phyloP scores from a whole-genome alignment of 2,329 filamentous ascomycete genomes.

The Penicillium freii region DNA sequence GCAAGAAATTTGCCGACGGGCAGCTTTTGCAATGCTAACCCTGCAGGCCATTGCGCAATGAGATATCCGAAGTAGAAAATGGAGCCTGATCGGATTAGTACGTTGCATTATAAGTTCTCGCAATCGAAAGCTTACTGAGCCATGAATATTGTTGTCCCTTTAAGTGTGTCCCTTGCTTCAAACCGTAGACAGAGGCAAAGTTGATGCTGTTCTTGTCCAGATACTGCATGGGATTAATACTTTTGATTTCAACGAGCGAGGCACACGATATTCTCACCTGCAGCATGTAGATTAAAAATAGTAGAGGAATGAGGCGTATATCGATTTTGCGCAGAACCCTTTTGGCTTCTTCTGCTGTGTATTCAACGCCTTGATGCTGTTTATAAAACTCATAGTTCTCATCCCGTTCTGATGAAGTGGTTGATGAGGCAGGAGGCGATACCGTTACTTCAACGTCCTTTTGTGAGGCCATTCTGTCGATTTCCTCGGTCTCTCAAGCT shows the following conservation, averaged over 20 bases:
- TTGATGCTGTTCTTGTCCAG: conserved; percentile 59
- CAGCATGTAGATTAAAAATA: conserved; percentile 59
- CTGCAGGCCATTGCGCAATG: conserved; percentile 46
- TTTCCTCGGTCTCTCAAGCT: background rate
- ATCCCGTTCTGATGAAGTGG: conserved; percentile 28
- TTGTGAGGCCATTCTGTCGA: background rate
- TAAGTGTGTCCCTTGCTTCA: conserved; percentile 29
- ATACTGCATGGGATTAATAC: conserved; percentile 18
- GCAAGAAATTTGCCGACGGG: conserved; percentile 49
- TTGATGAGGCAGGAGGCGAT: conserved; percentile 11
- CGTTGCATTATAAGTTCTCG: background rate
- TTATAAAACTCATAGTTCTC: conserved; percentile 42
- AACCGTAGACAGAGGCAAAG: conserved; percentile 33
- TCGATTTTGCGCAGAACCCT: conserved; percentile 57
- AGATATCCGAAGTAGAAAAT: conserved; percentile 55
- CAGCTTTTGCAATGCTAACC: conserved; percentile 46
- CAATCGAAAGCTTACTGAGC: conserved; percentile 18
- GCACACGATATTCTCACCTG: conserved; percentile 46
- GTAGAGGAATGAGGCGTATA: conserved; percentile 53
- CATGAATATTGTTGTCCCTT: conserved; percentile 30
- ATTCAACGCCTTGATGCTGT: conserved; percentile 21
- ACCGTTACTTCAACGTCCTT: conserved; percentile 14
- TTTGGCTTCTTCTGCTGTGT: conserved; percentile 25
- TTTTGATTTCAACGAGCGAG: background rate
- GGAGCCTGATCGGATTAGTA: conserved; percentile 28